phyloP scores from a whole-genome alignment of 768 basidiomycete species.

The Lyophyllum atratum region DNA sequence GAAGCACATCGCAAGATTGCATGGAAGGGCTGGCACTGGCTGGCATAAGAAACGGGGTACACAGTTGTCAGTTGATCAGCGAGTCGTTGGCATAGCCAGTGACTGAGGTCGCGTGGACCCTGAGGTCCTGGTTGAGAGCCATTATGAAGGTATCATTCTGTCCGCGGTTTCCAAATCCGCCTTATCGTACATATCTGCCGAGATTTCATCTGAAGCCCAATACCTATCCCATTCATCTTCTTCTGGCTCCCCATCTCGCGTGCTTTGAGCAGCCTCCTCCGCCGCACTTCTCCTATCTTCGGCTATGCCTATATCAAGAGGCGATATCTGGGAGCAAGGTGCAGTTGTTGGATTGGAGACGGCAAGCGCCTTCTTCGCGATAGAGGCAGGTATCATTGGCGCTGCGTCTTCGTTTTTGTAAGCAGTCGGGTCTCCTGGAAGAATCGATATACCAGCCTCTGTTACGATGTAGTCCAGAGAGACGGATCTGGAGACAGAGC shows the following conservation, averaged over 20 bases:
- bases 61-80: no score
- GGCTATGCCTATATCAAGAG: conserved; percentile 13
- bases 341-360: neutral
- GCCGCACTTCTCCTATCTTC: conserved; percentile 17
- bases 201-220: conserved; percentile 43
- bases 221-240: conserved; percentile 52
- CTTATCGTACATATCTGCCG: conserved; percentile 36
- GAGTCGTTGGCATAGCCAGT: neutral
- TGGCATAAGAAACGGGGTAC: neutral
- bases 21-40: neutral
- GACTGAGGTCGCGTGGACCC: neutral
- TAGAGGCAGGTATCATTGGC: neutral
- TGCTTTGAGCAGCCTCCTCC: conserved; percentile 25
- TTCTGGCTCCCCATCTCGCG: conserved; percentile 26
- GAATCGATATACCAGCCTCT: conserved; percentile 49
- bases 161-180: conserved; percentile 13
- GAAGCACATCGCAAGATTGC: neutral
- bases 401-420: conserved; percentile 11
- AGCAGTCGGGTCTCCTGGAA: conserved; percentile 22
- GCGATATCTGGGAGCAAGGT: conserved; percentile 11
- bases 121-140: neutral
- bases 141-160: neutral
- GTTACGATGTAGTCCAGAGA: conserved; percentile 81
- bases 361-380: neutral
- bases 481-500: conserved; percentile 53